Evolutionary conservation across 1,284 basidiomycete species (phyloP).

Genomic region (Ganoderma multipileum): DNA sequence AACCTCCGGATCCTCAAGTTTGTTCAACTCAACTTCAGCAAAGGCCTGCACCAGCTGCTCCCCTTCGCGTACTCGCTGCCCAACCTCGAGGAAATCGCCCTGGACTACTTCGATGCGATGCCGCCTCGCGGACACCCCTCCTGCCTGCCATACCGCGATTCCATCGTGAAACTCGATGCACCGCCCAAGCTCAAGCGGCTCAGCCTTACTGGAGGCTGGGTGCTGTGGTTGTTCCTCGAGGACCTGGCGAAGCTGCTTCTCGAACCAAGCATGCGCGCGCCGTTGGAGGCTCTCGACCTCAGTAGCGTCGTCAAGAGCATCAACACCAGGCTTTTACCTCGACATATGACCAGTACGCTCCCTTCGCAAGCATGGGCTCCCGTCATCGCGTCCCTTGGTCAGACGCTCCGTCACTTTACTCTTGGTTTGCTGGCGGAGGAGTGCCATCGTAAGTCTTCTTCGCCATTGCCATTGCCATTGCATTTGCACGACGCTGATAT

Average conservation of each 20-base stretch:
- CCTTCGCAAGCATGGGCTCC: neutral
- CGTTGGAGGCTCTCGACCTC: neutral
- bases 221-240: neutral
- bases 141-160: neutral
- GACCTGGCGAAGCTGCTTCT: neutral
- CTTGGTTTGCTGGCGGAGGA: neutral
- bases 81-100: neutral
- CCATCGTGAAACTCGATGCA: neutral
- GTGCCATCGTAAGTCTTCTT: neutral
- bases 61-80: neutral
- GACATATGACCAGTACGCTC: neutral
- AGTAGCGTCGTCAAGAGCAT: neutral
- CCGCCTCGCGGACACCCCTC: neutral
- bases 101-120: neutral
- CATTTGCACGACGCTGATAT: neutral
- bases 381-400: neutral
- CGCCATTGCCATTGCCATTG: no score
- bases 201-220: neutral
- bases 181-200: neutral
- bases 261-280: neutral
- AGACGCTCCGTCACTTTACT: neutral
- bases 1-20: neutral
- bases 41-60: neutral
- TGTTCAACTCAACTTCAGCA: neutral
- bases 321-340: neutral